Conservation (phyloP, 129 eudicot genomes). For the carrot (Daucus carota) region DH1_v3.0 NC_030387.2:2507001-2507500, state of each 20-base stretch:
- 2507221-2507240: constrained; percentile 78
- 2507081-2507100: too few relatives aligned
- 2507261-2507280: constrained; percentile 34
- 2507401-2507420: constrained; percentile 89
- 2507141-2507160: constrained; percentile 57
- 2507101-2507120: too few relatives aligned
- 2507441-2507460: constrained; percentile 63
- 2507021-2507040: constrained; percentile 69
- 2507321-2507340: neutral
- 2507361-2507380: constrained; percentile 70
- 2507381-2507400: constrained; percentile 68
- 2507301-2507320: neutral
- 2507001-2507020: constrained; percentile 37
- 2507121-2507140: neutral
- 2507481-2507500: constrained; percentile 54
- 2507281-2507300: neutral
- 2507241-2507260: constrained; percentile 53
- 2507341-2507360: neutral
- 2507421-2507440: constrained; percentile 63
- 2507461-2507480: constrained; percentile 57
- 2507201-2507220: constrained; percentile 30
- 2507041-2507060: constrained; percentile 45
- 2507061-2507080: constrained; percentile 28
- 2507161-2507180: constrained; percentile 80
- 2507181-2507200: constrained; percentile 59